Evolutionary conservation across 768 basidiomycete genomes (phyloP), one percentile per base, ranked within the genome.

Genomic region (Leucosporidium yakuticum): DNA sequence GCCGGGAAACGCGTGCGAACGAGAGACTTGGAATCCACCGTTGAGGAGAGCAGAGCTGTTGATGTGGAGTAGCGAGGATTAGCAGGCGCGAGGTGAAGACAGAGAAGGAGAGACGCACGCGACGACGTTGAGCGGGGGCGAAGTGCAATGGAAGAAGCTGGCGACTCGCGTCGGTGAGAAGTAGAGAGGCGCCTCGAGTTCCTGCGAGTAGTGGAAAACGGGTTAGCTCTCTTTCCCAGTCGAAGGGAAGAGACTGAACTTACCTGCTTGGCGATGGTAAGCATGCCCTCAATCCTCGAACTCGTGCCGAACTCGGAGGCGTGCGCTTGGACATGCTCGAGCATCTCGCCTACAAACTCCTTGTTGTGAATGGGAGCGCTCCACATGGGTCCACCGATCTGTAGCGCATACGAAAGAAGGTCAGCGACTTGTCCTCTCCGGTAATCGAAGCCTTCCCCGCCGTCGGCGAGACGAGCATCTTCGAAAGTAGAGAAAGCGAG

Each of bases 321-420:
- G 69, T 87, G 83, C 21, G 77, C 78, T 23, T 67, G 53, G 19
- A 94, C 80, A 74, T 93, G 89, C 27, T 83, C 81, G 36, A 96
- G 80, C 20, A 95, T 87, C 70, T 85, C 84, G n/a, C 80, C 77
- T 8, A 91, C 83, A 74, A 97, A 99, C 9, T 81, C 81, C 2
- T 80, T 73, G 76, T 92, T 84, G 75, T 99, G 96, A 29, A 99
- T 79, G 2, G 88, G 85, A 2, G 88, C 93, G 8, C 88, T 86
- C 96, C 96, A 98, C 90, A 99, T 94, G 0, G 96, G 96, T 2
- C 96, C 96, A 25, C 89, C 91, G 47, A 93, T 77, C 91, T 95
- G 69, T 15, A 8, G 39, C 6, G 5, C 51, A 27, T 59, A 51
- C 27, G 9, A 31, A 25, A 58, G 31, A 31, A n/a, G 20, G 4